Evolutionary conservation across 305 asterid genomes (phyloP), one percentile per base, ranked within the genome.

Genomic region (Withania somnifera): DNA sequence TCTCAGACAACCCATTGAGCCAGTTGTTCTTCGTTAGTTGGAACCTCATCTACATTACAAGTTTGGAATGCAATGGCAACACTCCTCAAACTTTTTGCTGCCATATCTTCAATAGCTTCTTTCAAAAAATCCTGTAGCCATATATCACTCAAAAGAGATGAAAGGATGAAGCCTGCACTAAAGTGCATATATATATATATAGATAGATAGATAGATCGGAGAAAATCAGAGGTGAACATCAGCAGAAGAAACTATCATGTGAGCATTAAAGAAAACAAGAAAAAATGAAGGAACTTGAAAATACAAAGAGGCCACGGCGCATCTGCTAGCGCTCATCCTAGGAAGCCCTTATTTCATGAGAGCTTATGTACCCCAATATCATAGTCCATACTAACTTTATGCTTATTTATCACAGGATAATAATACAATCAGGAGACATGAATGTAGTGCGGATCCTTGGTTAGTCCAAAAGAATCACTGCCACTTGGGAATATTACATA

Each of bases 61-160:
- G 89, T 86, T 86, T 83, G 89, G 86, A 94, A 95, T 80, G 98
- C 98, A 81, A 95, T 78, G 81, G 98, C 98, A 83, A 95, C 98
- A 47, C 99, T 94, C 87, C 99, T 89, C 92, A 95, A 90, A 89
- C 97, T 94, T 87, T 80, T 95, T 82, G 92, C 90, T 47, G 99
- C 99, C 99, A 95, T 93, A 78, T 68, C 82, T 87, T 90, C 94
- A 80, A 95, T 93, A 77, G 97, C 95, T 77, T 88, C 91, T 87
- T 84, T 87, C 61, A 94, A 87, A 85, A 87, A 90, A 57, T 84
- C 96, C 99, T 95, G 92, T 32, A 56, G 57, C 58, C 38, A 81
- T 63, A 51, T n/a, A 51, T 66, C 40, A 64, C 22, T 80, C 28
- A 63, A 81, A 66, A 64, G 36, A 50, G 40, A 52, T 20, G 57